These are phyloP conservation scores for Amniculicola lignicola DNA, from an alignment of 495 filamentous ascomycete genomes.

Conservation along the genomic window DNA sequence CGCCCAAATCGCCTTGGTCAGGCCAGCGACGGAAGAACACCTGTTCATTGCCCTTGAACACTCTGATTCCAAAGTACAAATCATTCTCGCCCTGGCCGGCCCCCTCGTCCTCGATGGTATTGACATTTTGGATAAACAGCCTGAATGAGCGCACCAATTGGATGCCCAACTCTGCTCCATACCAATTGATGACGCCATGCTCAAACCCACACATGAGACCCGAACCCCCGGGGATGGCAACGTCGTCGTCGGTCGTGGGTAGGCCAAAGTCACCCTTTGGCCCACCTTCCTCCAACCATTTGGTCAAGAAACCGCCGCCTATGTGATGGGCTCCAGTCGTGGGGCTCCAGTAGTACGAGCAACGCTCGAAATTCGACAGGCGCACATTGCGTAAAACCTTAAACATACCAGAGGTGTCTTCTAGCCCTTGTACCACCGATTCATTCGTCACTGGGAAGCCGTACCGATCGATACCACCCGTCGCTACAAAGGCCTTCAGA, in stretches of 20 bases:
- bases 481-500: not conserved
- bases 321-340: constrained; percentile 8
- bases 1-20: too few relatives aligned
- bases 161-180: too few relatives aligned
- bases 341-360: constrained; percentile 9
- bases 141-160: too few relatives aligned
- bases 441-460: constrained; percentile 6
- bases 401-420: too few relatives aligned
- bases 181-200: constrained; percentile 1
- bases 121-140: too few relatives aligned
- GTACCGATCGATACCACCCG: constrained; percentile 2
- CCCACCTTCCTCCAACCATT: constrained; percentile 7
- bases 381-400: not conserved
- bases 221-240: not conserved
- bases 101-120: too few relatives aligned
- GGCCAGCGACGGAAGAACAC: too few relatives aligned
- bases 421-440: not conserved
- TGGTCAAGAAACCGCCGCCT: not conserved
- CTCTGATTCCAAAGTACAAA: too few relatives aligned
- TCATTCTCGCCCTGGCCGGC: too few relatives aligned
- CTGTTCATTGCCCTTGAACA: too few relatives aligned
- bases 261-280: constrained; percentile 2
- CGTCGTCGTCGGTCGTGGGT: constrained; percentile 9
- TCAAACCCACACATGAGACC: constrained; percentile 6
- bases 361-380: constrained; percentile 1